Evolutionary conservation across 495 filamentous ascomycete species (phyloP), one percentile per base, ranked within the genome.

Genomic region (Xylaria grammica): DNA sequence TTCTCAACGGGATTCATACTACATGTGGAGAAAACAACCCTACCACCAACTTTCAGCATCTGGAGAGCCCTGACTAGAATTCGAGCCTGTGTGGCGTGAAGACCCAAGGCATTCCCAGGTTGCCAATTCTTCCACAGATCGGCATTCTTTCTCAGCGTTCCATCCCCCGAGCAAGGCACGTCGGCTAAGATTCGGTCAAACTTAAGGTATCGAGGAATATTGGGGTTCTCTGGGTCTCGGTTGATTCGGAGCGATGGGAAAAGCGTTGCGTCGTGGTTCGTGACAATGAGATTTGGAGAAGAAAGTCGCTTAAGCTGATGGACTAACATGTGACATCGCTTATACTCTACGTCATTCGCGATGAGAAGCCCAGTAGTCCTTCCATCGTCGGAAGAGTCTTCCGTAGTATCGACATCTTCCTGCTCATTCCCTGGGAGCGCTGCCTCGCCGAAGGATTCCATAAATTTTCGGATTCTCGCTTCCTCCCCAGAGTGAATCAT

Each of bases 1-100:
- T 99, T 96, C 75, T 99, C 95, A 24, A 98, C 84, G 0, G 95
- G 94, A 76, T 97, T 99, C 90, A 99, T 90, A 75, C 92, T 96
- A 81, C 95, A 99, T 17, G 95, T 98, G 7, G 94, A 97, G 79
- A 98, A 99, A 29, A 98, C 93, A 9, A 97, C 89, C 50, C 92
- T 86, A 63, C 95, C 95, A 34, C 95, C 95, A 45, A 91, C 90
- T 78, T 97, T 98, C 22, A 98, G 82, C 91, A 99, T 94, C 78
- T 99, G 96, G 52, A 99, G 81, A 20, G 93, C 93, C 59, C 96
- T 91, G 55, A 97, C 89, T 55, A 98, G 82, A 70, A 99, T 99
- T 8, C 94, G 85, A 34, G 90, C 84, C 75, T 99, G 95, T 1
- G 90, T 93, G 20, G 86, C 74, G 74, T 97, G 88, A 13, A 99